Conservation (phyloP, 2,329 filamentous ascomycete genomes). For the Cercospora zeae-maydis region DNA sequence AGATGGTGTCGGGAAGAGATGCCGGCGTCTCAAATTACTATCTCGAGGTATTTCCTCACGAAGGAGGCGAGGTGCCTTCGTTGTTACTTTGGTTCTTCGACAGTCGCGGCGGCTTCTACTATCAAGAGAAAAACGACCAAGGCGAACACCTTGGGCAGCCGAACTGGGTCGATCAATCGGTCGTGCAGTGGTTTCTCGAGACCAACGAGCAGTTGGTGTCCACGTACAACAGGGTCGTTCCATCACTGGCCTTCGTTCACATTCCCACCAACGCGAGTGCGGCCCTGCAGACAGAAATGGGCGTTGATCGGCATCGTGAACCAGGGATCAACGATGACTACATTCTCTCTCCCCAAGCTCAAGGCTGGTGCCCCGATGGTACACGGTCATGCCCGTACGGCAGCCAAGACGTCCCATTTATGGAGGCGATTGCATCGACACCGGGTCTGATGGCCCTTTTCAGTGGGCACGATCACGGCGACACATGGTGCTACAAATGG, state of each 20-base stretch:
- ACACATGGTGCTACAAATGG: slow-evolving; percentile 38
- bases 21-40: slow-evolving; percentile 55
- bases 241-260: slow-evolving; percentile 55
- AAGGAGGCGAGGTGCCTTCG: slow-evolving; percentile 43
- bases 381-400: slow-evolving; percentile 38
- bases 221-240: slow-evolving; percentile 35
- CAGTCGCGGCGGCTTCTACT: slow-evolving; percentile 54
- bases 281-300: slow-evolving; percentile 39
- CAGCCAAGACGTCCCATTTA: slow-evolving; percentile 58
- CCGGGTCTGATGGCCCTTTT: slow-evolving; percentile 57
- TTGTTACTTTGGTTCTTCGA: slow-evolving; percentile 71
- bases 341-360: slow-evolving; percentile 43
- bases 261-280: slow-evolving; percentile 48
- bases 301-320: slow-evolving; percentile 44
- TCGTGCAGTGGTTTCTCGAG: slow-evolving; percentile 46
- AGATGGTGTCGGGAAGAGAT: slow-evolving; percentile 40
- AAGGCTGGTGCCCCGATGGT: slow-evolving; percentile 36
- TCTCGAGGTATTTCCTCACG: slow-evolving; percentile 47
- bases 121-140: slow-evolving; percentile 42
- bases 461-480: slow-evolving; percentile 61
- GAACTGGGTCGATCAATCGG: slow-evolving; percentile 47
- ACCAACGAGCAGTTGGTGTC: slow-evolving; percentile 26
- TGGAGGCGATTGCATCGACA: slow-evolving; percentile 57
- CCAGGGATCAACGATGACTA: slow-evolving; percentile 49
- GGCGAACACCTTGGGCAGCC: slow-evolving; percentile 35